Base-by-base conservation (phyloP, 306 rosid genomes). In the Glycine latifolia region DNA sequence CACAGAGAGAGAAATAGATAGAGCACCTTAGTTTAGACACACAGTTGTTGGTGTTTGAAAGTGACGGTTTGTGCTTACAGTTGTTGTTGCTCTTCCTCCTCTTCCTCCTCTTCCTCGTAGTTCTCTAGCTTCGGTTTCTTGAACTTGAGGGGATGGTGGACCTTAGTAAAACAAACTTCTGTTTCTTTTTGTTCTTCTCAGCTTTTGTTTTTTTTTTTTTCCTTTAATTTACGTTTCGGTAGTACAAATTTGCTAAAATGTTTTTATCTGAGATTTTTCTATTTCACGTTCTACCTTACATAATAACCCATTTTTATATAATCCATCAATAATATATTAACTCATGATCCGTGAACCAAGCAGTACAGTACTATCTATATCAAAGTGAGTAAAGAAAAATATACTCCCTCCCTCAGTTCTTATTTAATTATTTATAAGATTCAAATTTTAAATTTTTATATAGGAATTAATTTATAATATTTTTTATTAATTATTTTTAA, bases 121-220 rank as follows among this genome's bases (percentile, higher is more conserved):
- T 53, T 76, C 80, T 72, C 26, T 35, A 83, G 85, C 86, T 84
- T 73, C 47, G 0, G 84, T 44, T 85, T 87, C 76, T 81, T 84
- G 85, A 82, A 85, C 79, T 87, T 79, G 72, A 70, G 83, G 75
- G 68, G 85, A 87, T 84, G 86, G 71, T 83, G 83, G 85, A 87
- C 95, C 82, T 63, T 47, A 81, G 82, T 75, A 72, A 47, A 39
- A 47, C 78, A 48, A 83, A 69, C 52, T 52, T 53, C 52, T 26
- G 33, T 55, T 17, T 31, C 50, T 74, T 60, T 48, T 46, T 9
- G 48, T 75, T 56, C 31, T 78, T 62, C 10, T 5, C 33, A 52
- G 56, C 14, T 7, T 13, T 8, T 31, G 26, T 37, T 43, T 50
- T 49, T 39, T 48, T 7, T 52, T 9, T 7, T 43, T 44, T 75